Evolutionary conservation across 176 grass and related monocot species (phyloP), one percentile per base, ranked within the genome.

Genomic region (Elymus sibiricus): DNA sequence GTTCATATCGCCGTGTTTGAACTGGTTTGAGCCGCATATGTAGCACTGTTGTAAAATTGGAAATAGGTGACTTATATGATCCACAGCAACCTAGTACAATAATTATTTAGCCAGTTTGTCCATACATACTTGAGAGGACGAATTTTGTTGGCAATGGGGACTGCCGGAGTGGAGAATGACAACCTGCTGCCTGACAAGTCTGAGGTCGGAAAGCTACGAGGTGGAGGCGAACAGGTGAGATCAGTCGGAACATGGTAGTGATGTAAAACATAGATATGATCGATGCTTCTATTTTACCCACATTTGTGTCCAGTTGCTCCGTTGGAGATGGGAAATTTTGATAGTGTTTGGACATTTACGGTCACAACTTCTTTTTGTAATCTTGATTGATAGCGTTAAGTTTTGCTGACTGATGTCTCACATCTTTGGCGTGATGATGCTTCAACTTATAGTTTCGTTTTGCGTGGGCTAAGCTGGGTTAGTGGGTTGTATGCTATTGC

Each of bases 11-110:
- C 75, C 53, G 53, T 70, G 42, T 84, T 84, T 86, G 58, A 79
- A 42, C 85, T 88, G 86, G 79, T 70, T 77, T 24, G 84, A 80
- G 67, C 39, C 65, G 62, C 76, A 78, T 38, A 78, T 92, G 70
- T 81, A 86, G 79, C 77, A 64, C 26, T 90, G 86, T 81, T 90
- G 86, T 95, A 92, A 81, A 83, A 88, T 88, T 87, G 76, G 73
- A 49, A 86, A 76, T 92, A 87, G 86, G 83, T 63, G 63, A 71
- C 10, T 64, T 70, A 81, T 87, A 80, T 76, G 66, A 74, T 92
- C 71, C 73, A 88, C 29, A 87, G 59, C 9, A 79, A 74, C 39
- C 55, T 13, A 78, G 46, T 55, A 86, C 1, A 62, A 42, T 55
- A 53, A 55, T 27, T 74, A 25, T 24, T 11, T 79, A 62, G 58